Percentiles rank a stretch among this genome's conserved stretches.
Conservation (phyloP, 148 eudicot genomes). For the Chenopodium formosanum region DNA sequence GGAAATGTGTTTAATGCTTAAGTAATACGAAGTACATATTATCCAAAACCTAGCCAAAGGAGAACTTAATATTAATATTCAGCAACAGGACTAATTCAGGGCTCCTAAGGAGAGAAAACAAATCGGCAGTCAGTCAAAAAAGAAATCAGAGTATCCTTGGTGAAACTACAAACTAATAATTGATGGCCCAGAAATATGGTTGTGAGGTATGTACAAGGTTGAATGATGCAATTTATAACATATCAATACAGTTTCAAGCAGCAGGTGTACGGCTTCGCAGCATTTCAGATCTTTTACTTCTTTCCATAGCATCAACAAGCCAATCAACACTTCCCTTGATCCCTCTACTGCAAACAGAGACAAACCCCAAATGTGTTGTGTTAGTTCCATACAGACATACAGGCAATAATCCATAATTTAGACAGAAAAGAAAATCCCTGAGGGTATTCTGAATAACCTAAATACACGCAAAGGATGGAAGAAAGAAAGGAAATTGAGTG, state of each 20-base stretch:
- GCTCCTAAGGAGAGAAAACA: background rate
- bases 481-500: background rate
- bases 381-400: background rate
- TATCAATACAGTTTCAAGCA: conserved; percentile 21
- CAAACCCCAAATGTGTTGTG: background rate
- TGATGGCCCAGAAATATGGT: background rate
- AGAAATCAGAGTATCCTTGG: background rate
- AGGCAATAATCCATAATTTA: background rate
- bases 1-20: too few relatives aligned
- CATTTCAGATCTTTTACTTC: conserved; percentile 89
- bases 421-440: background rate
- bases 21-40: too few relatives aligned
- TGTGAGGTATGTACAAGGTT: conserved; percentile 22
- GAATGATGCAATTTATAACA: background rate
- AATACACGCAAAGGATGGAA: background rate
- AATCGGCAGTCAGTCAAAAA: background rate
- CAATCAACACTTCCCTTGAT: conserved; percentile 87
- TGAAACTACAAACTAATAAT: background rate
- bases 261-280: conserved; percentile 63
- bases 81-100: background rate
- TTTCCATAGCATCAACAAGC: conserved; percentile 92
- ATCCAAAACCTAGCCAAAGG: too few relatives aligned
- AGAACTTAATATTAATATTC: too few relatives aligned
- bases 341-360: conserved; percentile 61
- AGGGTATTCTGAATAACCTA: background rate